Conservation (phyloP, 2,329 filamentous ascomycete species). For the Aspergillus versicolor region DNA sequence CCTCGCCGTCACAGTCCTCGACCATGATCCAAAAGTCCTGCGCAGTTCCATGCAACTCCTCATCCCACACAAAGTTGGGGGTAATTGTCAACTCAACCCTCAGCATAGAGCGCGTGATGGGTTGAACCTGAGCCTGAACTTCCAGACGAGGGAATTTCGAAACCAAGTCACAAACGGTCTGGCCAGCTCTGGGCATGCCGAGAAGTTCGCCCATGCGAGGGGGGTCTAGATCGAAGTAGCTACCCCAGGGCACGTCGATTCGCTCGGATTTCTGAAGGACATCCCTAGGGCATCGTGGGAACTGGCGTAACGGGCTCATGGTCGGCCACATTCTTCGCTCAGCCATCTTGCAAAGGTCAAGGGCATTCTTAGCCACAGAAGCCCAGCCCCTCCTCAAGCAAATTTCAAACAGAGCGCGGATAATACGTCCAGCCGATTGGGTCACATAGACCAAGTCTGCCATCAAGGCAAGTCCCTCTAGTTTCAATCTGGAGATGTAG, state of each 20-base stretch:
- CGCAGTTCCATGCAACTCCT: slow-evolving; percentile 77
- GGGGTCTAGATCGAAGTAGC: slow-evolving; percentile 93
- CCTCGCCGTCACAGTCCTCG: slow-evolving; percentile 95
- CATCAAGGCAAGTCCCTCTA: slow-evolving; percentile 94
- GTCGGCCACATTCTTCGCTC: slow-evolving; percentile 99
- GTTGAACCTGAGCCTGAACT: slow-evolving; percentile 89
- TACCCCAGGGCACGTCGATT: slow-evolving; percentile 90
- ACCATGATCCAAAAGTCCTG: slow-evolving; percentile 97
- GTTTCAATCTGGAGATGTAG: slow-evolving; percentile 90
- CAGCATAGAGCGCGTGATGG: slow-evolving; percentile 90
- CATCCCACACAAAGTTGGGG: slow-evolving; percentile 95
- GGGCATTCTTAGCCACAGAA: slow-evolving; percentile 83
- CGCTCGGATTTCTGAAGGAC: slow-evolving; percentile 90
- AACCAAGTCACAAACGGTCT: slow-evolving; percentile 79
- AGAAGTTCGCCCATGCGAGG: slow-evolving; percentile 94
- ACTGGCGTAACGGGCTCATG: slow-evolving; percentile 93
- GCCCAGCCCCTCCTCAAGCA: slow-evolving; percentile 97
- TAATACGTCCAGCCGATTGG: slow-evolving; percentile 92
- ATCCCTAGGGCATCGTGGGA: slow-evolving; percentile 76
- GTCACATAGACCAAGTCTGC: slow-evolving; percentile 98
- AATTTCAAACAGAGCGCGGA: slow-evolving; percentile 95
- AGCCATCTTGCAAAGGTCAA: slow-evolving; percentile 97
- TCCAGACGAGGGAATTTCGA: slow-evolving; percentile 92
- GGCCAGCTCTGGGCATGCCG: slow-evolving; percentile 83
- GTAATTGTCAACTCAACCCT: slow-evolving; percentile 86